Evolutionary conservation across 2,329 filamentous ascomycete species (phyloP), one percentile per base, ranked within the genome.

Genomic region (Curvularia verruculosa): DNA sequence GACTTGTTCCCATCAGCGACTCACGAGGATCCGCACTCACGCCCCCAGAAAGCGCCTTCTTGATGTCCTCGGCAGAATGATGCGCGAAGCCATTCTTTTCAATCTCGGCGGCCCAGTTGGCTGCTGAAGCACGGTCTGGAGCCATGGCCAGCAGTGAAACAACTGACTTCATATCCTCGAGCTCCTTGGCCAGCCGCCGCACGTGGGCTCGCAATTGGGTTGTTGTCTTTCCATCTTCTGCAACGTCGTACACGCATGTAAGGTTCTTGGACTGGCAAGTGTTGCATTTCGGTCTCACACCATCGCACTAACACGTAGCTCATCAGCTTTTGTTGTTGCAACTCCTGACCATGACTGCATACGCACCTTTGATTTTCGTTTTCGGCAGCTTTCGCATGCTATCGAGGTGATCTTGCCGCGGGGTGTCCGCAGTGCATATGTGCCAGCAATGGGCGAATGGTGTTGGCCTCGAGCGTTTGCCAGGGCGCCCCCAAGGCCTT

Each of bases 401-500:
- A 77, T 77, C 5, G 74, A 75, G 12, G 74, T 77, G 47, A 77
- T 77, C 51, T 75, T 75, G 24, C 73, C 73, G n/a, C 73, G 68
- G 24, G 73, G 73, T 9, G 73, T 75, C 28, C 73, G 71, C 37
- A 75, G 55, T 19, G 73, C 73, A 56, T 75, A 75, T 7, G 71
- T 75, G 34, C 73, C 73, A 21, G 73, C 66, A 43, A 75, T 75
- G 26, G 73, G 73, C 29, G 73, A 75, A 48, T 72, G 70, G 44
- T 74, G 67, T 53, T 74, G 72, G 28, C 65, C 65, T 56, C 68
- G 69, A 46, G 70, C 65, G 49, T 68, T 70, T 15, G 61, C 71
- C 44, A 73, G 62, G 51, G 65, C 62, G 44, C 71, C 73, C 46
- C 60, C 70, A 34, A 74, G 61, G 47, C 73, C 73, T 51, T 75